Base-by-base conservation (phyloP, 441 rosid genomes). In the Jatropha podagrica region DNA sequence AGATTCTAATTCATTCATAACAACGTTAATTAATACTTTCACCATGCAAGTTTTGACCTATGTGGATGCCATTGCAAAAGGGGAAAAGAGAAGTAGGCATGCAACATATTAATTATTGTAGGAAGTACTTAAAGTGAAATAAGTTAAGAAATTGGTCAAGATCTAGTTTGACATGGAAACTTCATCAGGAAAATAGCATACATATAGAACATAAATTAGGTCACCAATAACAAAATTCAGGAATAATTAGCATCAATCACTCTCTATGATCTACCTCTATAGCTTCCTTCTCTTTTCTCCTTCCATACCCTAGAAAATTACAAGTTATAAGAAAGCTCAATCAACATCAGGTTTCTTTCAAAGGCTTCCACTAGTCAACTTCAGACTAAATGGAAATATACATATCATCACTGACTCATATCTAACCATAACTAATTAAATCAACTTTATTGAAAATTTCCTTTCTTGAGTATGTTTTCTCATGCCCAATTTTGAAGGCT, bases 181-280 rank as follows among this genome's bases (percentile, higher is more conserved):
- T 71, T 61, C 9, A 26, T 17, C 4, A 42, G 5, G 20, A 61
- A 66, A 23, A 52, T 71, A 52, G 17, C 54, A 51, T 2, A 6
- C 27, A 56, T 56, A n/a, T 13, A 55, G 10, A 37, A 59, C 48
- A 75, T 17, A 70, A 79, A 81, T 75, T 77, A 75, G 85, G 80
- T 77, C 60, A 79, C 69, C 80, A 58, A 77, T 69, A 69, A 59
- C 26, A 54, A 38, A 44, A 70, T 78, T 71, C 65, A 78, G 56
- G 40, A 71, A 71, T 44, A 58, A 74, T 71, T 7, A 72, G 81
- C 62, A 51, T 69, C 67, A 55, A 32, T 71, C 69, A 49, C 49
- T 67, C 44, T 52, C 38, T n/a, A 26, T 42, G 46, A 42, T 60
- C 6, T 18, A 56, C 2, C 63, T 38, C 38, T n/a, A 42, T 48